Evolutionary conservation across 2,329 filamentous ascomycete species (phyloP).

Genomic region (Talaromyces sp.): DNA sequence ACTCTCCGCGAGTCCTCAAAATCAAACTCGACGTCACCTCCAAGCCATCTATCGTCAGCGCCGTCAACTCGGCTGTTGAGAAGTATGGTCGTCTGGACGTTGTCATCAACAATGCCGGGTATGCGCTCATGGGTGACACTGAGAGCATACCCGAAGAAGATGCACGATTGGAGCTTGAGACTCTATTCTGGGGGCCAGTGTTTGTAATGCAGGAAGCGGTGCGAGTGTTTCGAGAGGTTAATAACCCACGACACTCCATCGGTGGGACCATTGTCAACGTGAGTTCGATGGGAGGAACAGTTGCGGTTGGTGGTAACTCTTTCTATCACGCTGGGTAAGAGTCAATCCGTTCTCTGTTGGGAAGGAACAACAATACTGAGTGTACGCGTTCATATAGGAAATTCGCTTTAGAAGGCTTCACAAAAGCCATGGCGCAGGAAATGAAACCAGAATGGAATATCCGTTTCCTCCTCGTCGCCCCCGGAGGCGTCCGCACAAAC

Average conservation of each 20-base stretch:
- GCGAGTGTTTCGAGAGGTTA: constrained; percentile 36
- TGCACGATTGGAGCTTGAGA: constrained; percentile 17
- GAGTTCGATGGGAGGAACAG: constrained; percentile 18
- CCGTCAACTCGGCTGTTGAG: constrained; percentile 29
- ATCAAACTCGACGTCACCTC: constrained; percentile 48
- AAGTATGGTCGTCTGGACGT: constrained; percentile 37
- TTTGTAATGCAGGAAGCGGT: constrained; percentile 37
- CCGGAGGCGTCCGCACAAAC: constrained; percentile 13
- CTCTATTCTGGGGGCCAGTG: constrained; percentile 36
- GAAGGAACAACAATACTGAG: not conserved
- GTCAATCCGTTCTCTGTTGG: not conserved
- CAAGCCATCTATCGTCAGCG: constrained; percentile 29
- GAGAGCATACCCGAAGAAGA: constrained; percentile 18
- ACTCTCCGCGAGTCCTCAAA: constrained; percentile 40
- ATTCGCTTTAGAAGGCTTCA: constrained; percentile 46
- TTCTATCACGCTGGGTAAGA: constrained; percentile 20
- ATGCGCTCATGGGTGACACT: constrained; percentile 19
- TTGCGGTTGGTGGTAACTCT: constrained; percentile 19
- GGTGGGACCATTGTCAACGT: constrained; percentile 22
- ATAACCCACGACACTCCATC: constrained; percentile 13
- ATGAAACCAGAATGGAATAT: constrained; percentile 42
- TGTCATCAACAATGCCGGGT: constrained; percentile 22
- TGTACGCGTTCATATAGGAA: constrained; percentile 27
- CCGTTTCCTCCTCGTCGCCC: constrained; percentile 25
- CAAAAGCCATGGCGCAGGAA: constrained; percentile 44